Evolutionary conservation across 73 alveolate genomes (phyloP).

Genomic region (Tetrahymena elliotti): DNA sequence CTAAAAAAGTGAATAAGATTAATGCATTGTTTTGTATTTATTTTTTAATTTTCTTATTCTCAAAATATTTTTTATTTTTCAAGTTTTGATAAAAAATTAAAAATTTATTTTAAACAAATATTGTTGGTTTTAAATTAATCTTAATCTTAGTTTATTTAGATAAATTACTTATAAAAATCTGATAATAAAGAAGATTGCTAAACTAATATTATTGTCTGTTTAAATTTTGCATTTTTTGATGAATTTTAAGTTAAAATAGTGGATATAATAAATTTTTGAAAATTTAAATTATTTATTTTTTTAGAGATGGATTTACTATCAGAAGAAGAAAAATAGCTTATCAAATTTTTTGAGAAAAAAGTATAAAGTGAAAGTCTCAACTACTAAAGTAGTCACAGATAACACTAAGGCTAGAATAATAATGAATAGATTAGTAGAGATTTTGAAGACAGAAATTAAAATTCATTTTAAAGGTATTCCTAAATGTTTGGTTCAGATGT

Average conservation of each 20-base stretch:
- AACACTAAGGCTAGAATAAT: neutral
- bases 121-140: too few species aligned
- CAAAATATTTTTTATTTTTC: too few species aligned
- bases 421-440: neutral
- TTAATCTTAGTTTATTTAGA: too few species aligned
- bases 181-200: too few species aligned
- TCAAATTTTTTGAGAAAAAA: neutral
- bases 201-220: too few species aligned
- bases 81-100: too few species aligned
- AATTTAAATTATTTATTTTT: neutral
- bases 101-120: too few species aligned
- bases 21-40: too few species aligned
- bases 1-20: too few species aligned
- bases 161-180: too few species aligned
- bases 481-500: neutral
- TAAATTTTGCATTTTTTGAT: neutral
- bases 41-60: too few species aligned
- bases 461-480: neutral
- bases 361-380: neutral
- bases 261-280: neutral
- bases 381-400: neutral
- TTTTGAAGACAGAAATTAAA: neutral
- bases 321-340: neutral
- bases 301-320: neutral
- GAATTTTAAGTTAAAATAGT: neutral